Percentiles rank a stretch among this genome's conserved stretches.
Evolutionary conservation across 495 filamentous ascomycete genomes (phyloP).

Genomic region (Aspergillus biplanus): DNA sequence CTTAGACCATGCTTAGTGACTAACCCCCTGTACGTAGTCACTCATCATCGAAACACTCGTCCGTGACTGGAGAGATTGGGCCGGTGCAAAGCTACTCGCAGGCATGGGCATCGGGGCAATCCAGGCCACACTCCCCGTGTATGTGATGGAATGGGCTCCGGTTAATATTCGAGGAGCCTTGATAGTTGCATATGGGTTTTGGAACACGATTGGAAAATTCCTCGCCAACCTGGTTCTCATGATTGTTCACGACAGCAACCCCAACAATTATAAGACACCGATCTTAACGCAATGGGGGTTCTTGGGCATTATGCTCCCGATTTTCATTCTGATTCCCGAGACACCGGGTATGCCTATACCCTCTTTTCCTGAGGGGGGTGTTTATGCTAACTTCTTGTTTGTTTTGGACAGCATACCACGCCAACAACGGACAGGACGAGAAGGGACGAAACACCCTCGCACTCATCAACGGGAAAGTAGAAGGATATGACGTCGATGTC

Average conservation of each 20-base stretch:
- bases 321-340: not conserved
- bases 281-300: constrained; percentile 4
- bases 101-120: constrained; percentile 2
- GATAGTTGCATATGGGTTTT: constrained; percentile 5
- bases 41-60: constrained; percentile 4
- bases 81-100: not conserved
- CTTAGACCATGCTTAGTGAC: not conserved
- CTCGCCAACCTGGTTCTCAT: not conserved
- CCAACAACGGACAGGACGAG: not conserved
- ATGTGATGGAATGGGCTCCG: constrained; percentile 4
- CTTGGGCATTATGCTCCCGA: not conserved
- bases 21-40: not conserved
- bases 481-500: constrained; percentile 14
- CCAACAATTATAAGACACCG: not conserved
- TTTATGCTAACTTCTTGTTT: not conserved
- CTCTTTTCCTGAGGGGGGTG: not conserved
- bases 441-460: not conserved
- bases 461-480: not conserved
- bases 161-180: constrained; percentile 1
- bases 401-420: not conserved
- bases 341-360: not conserved
- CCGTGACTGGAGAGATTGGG: constrained; percentile 3
- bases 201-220: constrained; percentile 5
- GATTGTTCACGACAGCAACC: not conserved
- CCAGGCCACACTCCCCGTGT: constrained; percentile 1